These are phyloP conservation scores for Hyparrhenia diplandra DNA, from an alignment of 176 grass and related monocot species.

Conservation along the genomic window DNA sequence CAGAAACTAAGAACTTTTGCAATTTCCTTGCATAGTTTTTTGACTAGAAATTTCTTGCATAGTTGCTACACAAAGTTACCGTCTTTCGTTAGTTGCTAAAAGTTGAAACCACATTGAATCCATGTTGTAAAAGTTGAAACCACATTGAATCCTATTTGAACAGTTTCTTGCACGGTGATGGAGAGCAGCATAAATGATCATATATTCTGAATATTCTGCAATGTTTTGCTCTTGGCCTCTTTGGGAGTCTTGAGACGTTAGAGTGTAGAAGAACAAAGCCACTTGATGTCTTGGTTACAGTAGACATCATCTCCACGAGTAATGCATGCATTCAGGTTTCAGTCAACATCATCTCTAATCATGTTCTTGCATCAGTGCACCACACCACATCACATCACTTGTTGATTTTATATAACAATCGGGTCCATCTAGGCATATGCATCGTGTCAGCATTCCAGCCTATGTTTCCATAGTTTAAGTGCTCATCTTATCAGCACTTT, in stretches of 20 bases:
- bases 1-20: too few species aligned
- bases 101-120: too few species aligned
- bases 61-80: too few species aligned
- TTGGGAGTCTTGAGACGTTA: background rate
- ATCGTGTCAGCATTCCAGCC: slow-evolving; percentile 30
- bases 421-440: background rate
- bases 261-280: background rate
- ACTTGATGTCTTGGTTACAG: background rate
- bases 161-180: background rate
- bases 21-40: too few species aligned
- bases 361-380: background rate
- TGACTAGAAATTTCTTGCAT: too few species aligned
- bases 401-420: background rate
- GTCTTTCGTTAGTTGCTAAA: too few species aligned
- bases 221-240: background rate
- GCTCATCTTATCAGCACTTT: slow-evolving; percentile 39
- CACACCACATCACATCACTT: background rate
- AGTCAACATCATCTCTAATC: slow-evolving; percentile 23
- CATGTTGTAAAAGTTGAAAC: too few species aligned
- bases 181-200: background rate
- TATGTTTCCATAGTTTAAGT: background rate
- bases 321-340: slow-evolving; percentile 26
- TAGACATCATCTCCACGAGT: background rate
- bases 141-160: too few species aligned
- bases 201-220: background rate